These are phyloP conservation scores for Yamadazyma membranifaciens DNA, from an alignment of 1,139 yeast genomes.

Conservation along the genomic window DNA sequence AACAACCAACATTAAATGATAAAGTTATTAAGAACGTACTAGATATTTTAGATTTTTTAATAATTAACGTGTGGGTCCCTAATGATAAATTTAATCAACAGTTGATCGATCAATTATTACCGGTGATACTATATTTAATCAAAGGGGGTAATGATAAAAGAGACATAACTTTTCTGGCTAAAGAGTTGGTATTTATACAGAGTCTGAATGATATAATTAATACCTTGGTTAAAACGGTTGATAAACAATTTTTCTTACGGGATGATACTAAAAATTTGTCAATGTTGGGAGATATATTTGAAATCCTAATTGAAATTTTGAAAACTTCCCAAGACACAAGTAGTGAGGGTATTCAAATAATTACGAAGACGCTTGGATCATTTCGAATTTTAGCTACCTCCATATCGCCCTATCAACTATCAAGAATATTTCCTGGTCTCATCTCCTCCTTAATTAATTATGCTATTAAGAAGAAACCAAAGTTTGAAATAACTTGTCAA, in stretches of 20 bases:
- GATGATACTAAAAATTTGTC: slow-evolving; percentile 11
- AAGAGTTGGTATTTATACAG: slow-evolving; percentile 16
- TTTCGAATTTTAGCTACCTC: neutral
- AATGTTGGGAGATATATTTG: slow-evolving; percentile 14
- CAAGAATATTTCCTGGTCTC: slow-evolving; percentile 42
- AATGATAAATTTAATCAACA: slow-evolving; percentile 17
- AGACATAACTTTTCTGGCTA: slow-evolving; percentile 10
- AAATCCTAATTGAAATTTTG: slow-evolving; percentile 11
- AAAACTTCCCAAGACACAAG: slow-evolving; percentile 1
- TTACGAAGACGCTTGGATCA: slow-evolving; percentile 5
- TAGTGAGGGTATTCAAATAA: slow-evolving; percentile 20
- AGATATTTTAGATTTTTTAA: slow-evolving; percentile 28
- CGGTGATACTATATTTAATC: slow-evolving; percentile 30
- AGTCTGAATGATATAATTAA: slow-evolving; percentile 4
- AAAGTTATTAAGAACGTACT: slow-evolving; percentile 23
- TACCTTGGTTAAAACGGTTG: slow-evolving; percentile 3
- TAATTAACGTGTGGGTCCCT: slow-evolving; percentile 32
- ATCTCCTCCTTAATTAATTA: slow-evolving; percentile 33
- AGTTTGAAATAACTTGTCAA: slow-evolving; percentile 22
- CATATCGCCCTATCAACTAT: slow-evolving; percentile 29
- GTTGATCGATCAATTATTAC: slow-evolving; percentile 37
- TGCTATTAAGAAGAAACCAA: slow-evolving; percentile 22
- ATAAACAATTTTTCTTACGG: slow-evolving; percentile 6
- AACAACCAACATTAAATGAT: slow-evolving; percentile 25
- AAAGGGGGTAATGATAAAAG: slow-evolving; percentile 5